Evolutionary conservation across 306 rosid species (phyloP).

Genomic region (Comarum palustre): DNA sequence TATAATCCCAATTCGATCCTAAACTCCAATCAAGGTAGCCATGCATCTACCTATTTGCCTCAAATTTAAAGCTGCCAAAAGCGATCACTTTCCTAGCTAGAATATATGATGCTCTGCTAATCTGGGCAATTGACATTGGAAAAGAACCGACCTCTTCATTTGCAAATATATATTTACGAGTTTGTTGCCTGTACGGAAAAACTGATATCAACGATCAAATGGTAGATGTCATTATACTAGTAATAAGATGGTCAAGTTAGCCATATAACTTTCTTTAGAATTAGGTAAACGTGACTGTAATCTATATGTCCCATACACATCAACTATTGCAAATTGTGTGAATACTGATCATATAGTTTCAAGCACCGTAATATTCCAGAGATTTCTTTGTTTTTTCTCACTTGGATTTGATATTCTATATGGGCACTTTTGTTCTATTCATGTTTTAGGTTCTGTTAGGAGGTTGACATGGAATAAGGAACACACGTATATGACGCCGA

Average conservation of each 20-base stretch:
- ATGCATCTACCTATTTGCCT: background rate
- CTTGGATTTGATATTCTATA: slow-evolving; percentile 10
- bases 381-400: background rate
- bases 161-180: background rate
- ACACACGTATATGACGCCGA: too few species aligned
- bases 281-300: background rate
- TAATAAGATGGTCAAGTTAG: background rate
- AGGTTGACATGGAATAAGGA: too few species aligned
- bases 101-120: background rate
- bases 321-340: background rate
- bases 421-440: slow-evolving; percentile 4
- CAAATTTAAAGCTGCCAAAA: background rate
- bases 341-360: slow-evolving; percentile 1
- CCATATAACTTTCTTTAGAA: background rate
- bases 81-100: background rate
- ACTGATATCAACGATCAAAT: background rate
- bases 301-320: background rate
- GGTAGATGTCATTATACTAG: background rate
- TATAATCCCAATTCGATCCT: background rate
- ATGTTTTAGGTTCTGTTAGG: background rate
- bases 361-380: background rate
- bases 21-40: background rate
- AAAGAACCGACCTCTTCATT: background rate
- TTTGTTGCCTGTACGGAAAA: slow-evolving; percentile 10
- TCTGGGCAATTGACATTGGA: background rate